phyloP scores from a whole-genome alignment of 2,329 filamentous ascomycete species.

The Chalaropsis thielavioides region DNA sequence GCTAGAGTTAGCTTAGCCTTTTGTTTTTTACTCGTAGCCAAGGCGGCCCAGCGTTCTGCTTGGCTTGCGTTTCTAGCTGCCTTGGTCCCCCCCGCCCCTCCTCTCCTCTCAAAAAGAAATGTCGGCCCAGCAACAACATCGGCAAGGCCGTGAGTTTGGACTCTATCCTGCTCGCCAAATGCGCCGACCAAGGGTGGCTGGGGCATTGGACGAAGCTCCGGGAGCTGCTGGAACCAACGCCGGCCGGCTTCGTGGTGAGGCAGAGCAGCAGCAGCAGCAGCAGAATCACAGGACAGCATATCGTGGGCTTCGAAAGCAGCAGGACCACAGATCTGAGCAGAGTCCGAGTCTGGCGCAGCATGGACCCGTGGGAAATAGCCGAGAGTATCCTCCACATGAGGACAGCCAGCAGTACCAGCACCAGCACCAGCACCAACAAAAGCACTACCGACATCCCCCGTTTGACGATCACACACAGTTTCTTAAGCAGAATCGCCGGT shows the following conservation, averaged over 20 bases:
- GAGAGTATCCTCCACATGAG: neutral
- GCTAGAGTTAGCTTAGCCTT: neutral
- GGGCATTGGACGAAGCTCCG: neutral
- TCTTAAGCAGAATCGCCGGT: constrained; percentile 7
- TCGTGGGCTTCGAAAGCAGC: neutral
- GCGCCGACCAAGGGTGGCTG: neutral
- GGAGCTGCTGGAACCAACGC: no score
- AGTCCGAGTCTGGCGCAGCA: no score
- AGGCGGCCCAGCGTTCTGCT: neutral
- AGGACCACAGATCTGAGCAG: no score
- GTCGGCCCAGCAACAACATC: constrained; percentile 6
- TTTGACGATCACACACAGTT: constrained; percentile 15
- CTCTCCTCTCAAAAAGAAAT: neutral
- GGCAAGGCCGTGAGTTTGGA: constrained; percentile 9
- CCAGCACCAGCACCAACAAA: constrained; percentile 6
- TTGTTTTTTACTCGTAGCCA: neutral
- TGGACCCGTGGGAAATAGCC: no score
- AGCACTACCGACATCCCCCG: neutral
- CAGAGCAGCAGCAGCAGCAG: neutral
- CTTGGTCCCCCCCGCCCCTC: neutral
- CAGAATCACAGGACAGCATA: neutral
- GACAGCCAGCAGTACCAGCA: neutral
- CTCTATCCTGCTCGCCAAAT: neutral
- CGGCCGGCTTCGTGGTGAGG: neutral
- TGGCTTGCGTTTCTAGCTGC: neutral